These are phyloP conservation scores for Acorus gramineus DNA, from an alignment of 106 monocot genomes.

Conservation along the genomic window DNA sequence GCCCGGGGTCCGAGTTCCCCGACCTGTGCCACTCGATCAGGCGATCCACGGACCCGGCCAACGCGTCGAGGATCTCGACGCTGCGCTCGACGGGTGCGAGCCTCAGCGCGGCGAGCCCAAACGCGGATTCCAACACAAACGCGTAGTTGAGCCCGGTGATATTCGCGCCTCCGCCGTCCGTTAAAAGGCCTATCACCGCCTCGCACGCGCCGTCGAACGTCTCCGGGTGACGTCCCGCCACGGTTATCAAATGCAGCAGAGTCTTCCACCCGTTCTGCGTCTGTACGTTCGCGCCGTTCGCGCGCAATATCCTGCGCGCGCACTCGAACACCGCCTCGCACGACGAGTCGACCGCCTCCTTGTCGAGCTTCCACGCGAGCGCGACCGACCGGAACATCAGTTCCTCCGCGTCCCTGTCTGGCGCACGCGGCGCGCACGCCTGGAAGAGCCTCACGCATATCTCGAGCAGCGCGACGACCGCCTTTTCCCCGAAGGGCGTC, in stretches of 20 bases:
- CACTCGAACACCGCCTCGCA: conserved; percentile 46
- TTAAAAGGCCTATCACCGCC: conserved; percentile 41
- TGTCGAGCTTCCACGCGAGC: conserved; percentile 73
- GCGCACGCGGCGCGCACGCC: conserved; percentile 2
- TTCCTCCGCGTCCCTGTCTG: conserved; percentile 56
- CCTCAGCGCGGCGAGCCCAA: conserved; percentile 71
- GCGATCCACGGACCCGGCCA: conserved; percentile 54
- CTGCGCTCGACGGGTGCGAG: conserved; percentile 66
- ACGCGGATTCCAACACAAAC: conserved; percentile 60
- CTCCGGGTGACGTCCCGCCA: conserved; percentile 68
- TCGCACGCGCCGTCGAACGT: conserved; percentile 63
- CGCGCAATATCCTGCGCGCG: conserved; percentile 25
- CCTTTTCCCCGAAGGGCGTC: conserved; percentile 77
- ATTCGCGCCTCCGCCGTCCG: conserved; percentile 12
- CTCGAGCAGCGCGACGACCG: conserved; percentile 48
- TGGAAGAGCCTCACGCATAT: conserved; percentile 36
- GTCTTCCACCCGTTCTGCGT: conserved; percentile 64
- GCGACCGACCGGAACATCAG: conserved; percentile 73
- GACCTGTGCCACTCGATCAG: conserved; percentile 62
- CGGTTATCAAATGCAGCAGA: conserved; percentile 36
- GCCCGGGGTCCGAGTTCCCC: conserved; percentile 41
- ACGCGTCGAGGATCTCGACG: conserved; percentile 41
- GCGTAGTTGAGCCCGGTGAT: conserved; percentile 58
- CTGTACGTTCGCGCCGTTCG: conserved; percentile 29
- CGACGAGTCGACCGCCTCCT: conserved; percentile 75